These are phyloP conservation scores for Hygrophila difformis DNA, from an alignment of 257 asterid species.

Conservation along the genomic window DNA sequence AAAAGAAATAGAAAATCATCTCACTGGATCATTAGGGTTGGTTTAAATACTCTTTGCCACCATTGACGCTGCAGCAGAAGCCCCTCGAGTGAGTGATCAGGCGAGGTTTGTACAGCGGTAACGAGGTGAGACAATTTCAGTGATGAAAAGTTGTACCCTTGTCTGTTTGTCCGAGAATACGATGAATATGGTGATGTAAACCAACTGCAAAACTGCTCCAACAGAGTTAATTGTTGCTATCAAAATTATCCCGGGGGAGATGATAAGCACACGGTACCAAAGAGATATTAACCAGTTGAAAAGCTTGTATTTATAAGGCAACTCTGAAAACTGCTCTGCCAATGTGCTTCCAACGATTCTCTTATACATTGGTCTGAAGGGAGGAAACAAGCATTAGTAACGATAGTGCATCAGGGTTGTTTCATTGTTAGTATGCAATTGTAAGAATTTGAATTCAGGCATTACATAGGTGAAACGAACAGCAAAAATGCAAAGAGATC, in stretches of 20 bases:
- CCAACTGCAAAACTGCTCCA: slow-evolving; percentile 67
- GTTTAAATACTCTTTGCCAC: no score
- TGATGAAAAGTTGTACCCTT: no score
- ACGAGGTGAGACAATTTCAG: no score
- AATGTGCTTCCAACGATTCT: no score
- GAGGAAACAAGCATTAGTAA: no score
- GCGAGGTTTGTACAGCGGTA: no score
- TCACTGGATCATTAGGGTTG: slow-evolving; percentile 91
- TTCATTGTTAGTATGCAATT: neutral
- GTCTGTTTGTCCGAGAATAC: slow-evolving; percentile 42
- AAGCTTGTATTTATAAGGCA: slow-evolving; percentile 71
- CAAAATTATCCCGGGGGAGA: slow-evolving; percentile 54
- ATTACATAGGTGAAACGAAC: slow-evolving; percentile 80
- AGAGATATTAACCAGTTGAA: slow-evolving; percentile 79
- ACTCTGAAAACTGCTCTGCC: slow-evolving; percentile 69
- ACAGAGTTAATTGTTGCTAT: slow-evolving; percentile 66
- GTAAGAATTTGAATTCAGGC: neutral
- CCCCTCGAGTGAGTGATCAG: no score
- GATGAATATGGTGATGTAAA: slow-evolving; percentile 47
- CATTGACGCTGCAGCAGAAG: no score
- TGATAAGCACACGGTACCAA: slow-evolving; percentile 73
- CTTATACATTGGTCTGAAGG: no score
- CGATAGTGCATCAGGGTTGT: no score
- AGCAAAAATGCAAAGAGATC: slow-evolving; percentile 64
- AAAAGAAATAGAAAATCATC: slow-evolving; percentile 10